phyloP scores from a whole-genome alignment of 768 basidiomycete genomes.

The Lactarius hengduanensis region DNA sequence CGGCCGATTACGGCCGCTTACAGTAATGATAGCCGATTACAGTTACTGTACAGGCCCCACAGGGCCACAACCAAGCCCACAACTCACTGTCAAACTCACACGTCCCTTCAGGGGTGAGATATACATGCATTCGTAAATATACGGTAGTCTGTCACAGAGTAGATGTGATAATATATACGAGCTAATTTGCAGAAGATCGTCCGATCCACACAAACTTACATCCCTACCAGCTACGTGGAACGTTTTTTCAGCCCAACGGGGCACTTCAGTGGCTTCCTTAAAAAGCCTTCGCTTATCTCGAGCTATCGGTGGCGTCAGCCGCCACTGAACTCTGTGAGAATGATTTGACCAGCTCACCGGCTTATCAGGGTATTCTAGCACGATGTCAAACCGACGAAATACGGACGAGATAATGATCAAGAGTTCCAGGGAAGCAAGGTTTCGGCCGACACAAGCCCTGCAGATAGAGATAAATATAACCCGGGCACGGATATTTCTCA shows the following conservation, averaged over 20 bases:
- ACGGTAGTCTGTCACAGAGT: background rate
- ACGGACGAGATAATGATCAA: slow-evolving; percentile 80
- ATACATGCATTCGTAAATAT: background rate
- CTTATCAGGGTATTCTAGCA: slow-evolving; percentile 58
- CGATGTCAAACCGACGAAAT: slow-evolving; percentile 70
- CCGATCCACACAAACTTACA: background rate
- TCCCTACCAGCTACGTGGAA: slow-evolving; percentile 32
- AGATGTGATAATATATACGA: background rate
- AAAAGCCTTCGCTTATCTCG: slow-evolving; percentile 79
- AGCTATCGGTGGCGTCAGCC: slow-evolving; percentile 43
- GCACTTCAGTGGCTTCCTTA: slow-evolving; percentile 78
- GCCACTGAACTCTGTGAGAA: background rate
- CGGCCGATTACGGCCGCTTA: background rate
- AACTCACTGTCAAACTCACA: too few species aligned
- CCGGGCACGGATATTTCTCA: background rate
- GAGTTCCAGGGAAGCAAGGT: slow-evolving; percentile 77
- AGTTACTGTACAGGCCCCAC: background rate
- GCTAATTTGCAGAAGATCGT: background rate
- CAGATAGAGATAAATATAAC: slow-evolving; percentile 1
- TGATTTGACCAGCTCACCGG: slow-evolving; percentile 43
- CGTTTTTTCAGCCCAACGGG: slow-evolving; percentile 70
- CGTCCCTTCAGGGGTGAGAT: too few species aligned
- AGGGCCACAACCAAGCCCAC: background rate
- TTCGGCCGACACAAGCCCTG: slow-evolving; percentile 83
- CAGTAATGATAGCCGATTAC: background rate